A percentile compares a stretch with the other conserved stretches of the same genome.
Conservation (phyloP, 2,329 filamentous ascomycete genomes). For the Trichoderma koningiopsis region DNA sequence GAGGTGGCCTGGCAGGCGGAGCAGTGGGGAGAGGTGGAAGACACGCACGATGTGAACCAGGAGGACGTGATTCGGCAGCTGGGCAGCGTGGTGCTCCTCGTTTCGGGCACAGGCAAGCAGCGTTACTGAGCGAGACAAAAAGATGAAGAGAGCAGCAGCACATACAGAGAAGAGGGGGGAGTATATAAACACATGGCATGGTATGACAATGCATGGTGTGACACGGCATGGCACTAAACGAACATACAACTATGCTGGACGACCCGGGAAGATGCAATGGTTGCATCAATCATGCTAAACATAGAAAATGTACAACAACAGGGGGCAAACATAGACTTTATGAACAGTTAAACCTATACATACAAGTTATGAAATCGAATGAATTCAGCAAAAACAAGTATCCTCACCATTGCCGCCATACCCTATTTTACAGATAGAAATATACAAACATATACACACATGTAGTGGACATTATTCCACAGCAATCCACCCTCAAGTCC, state of each 20-base stretch:
- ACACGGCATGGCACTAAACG: not conserved
- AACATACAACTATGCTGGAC: not conserved
- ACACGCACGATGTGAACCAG: conserved; percentile 94
- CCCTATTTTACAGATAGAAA: not conserved
- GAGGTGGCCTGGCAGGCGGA: conserved; percentile 90
- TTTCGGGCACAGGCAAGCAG: conserved; percentile 59
- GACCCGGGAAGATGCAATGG: not conserved
- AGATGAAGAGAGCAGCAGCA: not conserved
- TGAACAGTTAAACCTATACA: not conserved
- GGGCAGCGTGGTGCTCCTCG: conserved; percentile 81
- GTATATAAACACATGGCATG: not conserved
- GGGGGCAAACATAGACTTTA: not conserved
- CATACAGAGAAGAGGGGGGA: not conserved
- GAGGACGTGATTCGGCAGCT: conserved; percentile 87
- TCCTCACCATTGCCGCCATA: not conserved
- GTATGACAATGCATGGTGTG: not conserved
- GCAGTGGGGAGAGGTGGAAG: conserved; percentile 95
- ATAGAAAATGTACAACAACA: conserved; percentile 7
- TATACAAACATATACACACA: not conserved
- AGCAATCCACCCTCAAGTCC: not conserved
- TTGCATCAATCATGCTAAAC: not conserved
- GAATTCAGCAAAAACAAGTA: not conserved
- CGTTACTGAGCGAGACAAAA: not conserved
- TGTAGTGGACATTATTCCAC: not conserved
- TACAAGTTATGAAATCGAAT: not conserved